Evolutionary conservation across 352 stramenopile species (phyloP).

Genomic region (Globisporangium polare): DNA sequence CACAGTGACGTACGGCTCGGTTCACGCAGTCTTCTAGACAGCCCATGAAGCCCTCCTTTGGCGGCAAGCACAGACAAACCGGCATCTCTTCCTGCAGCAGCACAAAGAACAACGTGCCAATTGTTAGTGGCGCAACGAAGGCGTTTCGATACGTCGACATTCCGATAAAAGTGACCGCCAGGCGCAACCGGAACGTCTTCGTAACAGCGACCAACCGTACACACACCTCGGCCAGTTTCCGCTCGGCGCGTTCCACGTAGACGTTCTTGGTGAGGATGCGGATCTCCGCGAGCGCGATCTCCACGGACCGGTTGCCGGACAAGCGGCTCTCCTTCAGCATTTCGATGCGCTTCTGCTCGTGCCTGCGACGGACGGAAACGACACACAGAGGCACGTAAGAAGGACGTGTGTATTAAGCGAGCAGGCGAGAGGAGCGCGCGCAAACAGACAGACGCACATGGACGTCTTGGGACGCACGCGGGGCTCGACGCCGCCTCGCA

Average conservation of each 20-base stretch:
- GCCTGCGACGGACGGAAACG: conserved; percentile 13
- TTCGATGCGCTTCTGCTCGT: conserved; percentile 24
- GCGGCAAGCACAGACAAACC: conserved; percentile 50
- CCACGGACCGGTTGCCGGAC: conserved; percentile 63
- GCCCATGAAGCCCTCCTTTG: conserved; percentile 30
- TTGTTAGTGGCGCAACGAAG: background rate
- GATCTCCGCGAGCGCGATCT: conserved; percentile 68
- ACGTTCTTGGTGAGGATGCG: conserved; percentile 65
- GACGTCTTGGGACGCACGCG: conserved; percentile 3
- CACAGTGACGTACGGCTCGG: conserved; percentile 38
- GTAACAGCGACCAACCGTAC: background rate
- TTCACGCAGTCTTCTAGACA: conserved; percentile 79
- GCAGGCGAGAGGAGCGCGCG: background rate
- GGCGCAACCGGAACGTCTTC: background rate
- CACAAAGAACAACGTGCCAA: background rate
- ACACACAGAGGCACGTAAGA: background rate
- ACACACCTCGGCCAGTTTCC: conserved; percentile 39
- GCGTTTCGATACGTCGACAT: too few relatives aligned
- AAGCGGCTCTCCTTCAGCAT: conserved; percentile 52
- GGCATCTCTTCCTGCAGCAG: conserved; percentile 65
- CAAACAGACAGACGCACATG: conserved; percentile 1
- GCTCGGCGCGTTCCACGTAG: conserved; percentile 69
- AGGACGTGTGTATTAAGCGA: background rate
- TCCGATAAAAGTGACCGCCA: background rate
- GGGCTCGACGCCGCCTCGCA: conserved; percentile 3